Conservation (phyloP, 2,329 filamentous ascomycete genomes). For the Laburnicola sp. region DNA sequence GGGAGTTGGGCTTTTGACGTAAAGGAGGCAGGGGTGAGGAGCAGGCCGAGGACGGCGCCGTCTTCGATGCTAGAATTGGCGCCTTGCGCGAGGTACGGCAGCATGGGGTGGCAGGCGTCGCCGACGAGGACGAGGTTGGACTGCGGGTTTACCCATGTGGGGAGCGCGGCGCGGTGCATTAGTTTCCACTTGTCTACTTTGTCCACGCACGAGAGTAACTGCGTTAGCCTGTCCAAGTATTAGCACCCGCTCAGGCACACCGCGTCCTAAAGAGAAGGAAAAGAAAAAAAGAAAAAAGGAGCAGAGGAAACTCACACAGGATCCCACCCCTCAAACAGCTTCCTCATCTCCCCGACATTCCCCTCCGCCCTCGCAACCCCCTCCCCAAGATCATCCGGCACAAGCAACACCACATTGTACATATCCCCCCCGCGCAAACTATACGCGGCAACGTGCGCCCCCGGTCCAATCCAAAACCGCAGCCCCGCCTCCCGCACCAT, state of each 20-base stretch:
- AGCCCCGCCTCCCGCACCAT: slow-evolving; percentile 58
- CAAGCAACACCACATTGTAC: slow-evolving; percentile 68
- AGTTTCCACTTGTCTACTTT: slow-evolving; percentile 71
- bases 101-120: slow-evolving; percentile 31
- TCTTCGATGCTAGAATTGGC: slow-evolving; percentile 69
- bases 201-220: slow-evolving; percentile 56
- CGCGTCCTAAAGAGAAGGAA: neutral
- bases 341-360: slow-evolving; percentile 63
- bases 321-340: slow-evolving; percentile 66
- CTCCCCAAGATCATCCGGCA: slow-evolving; percentile 64
- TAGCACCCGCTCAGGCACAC: neutral
- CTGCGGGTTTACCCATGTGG: slow-evolving; percentile 50
- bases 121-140: slow-evolving; percentile 57
- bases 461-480: slow-evolving; percentile 67
- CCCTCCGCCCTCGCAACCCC: slow-evolving; percentile 57
- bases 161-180: slow-evolving; percentile 53
- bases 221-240: slow-evolving; percentile 33
- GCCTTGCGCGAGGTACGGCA: slow-evolving; percentile 42
- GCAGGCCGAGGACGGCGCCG: slow-evolving; percentile 63
- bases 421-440: slow-evolving; percentile 61
- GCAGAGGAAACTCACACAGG: slow-evolving; percentile 54
- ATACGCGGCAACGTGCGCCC: slow-evolving; percentile 65
- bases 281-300: slow-evolving; percentile 32
- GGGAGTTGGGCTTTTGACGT: slow-evolving; percentile 31
- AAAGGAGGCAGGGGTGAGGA: slow-evolving; percentile 46